Evolutionary conservation across 73 alveolate genomes (phyloP), one percentile per base, ranked within the genome.

Genomic region (Paramecium sonneborni): DNA sequence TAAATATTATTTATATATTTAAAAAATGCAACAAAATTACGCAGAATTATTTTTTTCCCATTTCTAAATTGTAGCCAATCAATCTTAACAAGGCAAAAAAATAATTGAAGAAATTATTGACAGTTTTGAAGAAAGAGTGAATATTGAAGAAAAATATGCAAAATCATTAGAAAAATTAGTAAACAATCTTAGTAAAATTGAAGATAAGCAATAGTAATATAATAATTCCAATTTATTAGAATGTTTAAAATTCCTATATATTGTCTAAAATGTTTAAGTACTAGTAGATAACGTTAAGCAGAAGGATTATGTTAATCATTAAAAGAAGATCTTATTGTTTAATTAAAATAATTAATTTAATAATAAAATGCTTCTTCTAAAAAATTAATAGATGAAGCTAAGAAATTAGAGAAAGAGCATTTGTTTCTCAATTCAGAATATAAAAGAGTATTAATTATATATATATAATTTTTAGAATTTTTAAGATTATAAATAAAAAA

Each of bases 201-300:
- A 74, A 74, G 87, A 74, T 34, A 28, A 39, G 21, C 44, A n/a
- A 32, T 32, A 62, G 84, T 62, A 62, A 23, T 9, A 30, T n/a
- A 8, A 62, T 30, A 23, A 2, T 23, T 1, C 1, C 12, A 3
- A 8, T 18, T 32, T 38, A 23, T 11, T 24, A 43, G 44, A 43
- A 79, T 79, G 90, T 79, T 79, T 79, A 79, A 79, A 34, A 23
- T 79, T 18, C 90, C 90, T 20, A 79, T 79, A 18, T 79, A 79
- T 79, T 79, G 90, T 23, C 34, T 79, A 44, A 79, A 79, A 46
- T 38, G 72, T 46, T 7, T 79, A 21, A 15, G 55, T 24, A 62
- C 90, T 41, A 79, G 76, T 23, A 39, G 90, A 43, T 41, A 39
- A 26, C 76, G 55, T 43, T 79, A 79, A 79, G 90, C 90, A 23